phyloP scores from a whole-genome alignment of 192 early-diverging fungal species.

The Entomortierella beljakovae region DNA sequence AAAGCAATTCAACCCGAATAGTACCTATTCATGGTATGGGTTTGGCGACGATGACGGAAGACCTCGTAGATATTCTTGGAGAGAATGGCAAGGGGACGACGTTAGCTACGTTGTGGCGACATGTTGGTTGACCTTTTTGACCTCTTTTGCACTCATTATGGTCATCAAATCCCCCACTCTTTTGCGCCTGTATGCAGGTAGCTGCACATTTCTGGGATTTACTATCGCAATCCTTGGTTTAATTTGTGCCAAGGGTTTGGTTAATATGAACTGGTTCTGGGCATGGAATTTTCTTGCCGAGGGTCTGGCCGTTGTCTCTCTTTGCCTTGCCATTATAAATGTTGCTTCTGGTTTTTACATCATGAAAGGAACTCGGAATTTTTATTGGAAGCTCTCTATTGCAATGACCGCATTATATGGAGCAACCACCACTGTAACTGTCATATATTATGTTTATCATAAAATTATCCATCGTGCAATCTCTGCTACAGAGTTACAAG shows the following conservation, averaged over 20 bases:
- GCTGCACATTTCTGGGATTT: conserved; percentile 24
- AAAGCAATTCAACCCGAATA: not conserved
- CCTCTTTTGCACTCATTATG: conserved; percentile 22
- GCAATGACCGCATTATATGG: conserved; percentile 18
- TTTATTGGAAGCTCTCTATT: conserved; percentile 11
- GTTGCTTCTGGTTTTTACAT: conserved; percentile 47
- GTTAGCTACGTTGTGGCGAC: conserved; percentile 19
- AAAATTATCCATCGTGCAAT: conserved; percentile 3
- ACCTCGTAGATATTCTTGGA: not conserved
- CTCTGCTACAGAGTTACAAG: conserved; percentile 5
- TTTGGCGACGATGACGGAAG: not conserved
- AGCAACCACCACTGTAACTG: not conserved
- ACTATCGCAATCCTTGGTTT: conserved; percentile 34
- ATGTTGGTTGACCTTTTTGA: conserved; percentile 20
- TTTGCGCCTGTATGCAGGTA: conserved; percentile 22
- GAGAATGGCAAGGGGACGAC: not conserved
- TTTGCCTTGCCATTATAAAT: conserved; percentile 23
- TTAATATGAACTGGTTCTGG: conserved; percentile 28
- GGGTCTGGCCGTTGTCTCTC: conserved; percentile 12
- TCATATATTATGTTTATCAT: conserved; percentile 19
- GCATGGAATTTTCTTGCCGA: conserved; percentile 40
- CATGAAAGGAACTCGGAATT: conserved; percentile 14
- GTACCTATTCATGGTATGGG: not conserved
- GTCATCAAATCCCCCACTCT: conserved; percentile 17
- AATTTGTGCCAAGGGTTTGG: not conserved